Evolutionary conservation across 768 basidiomycete genomes (phyloP).

Genomic region (Leucosporidium yakuticum): DNA sequence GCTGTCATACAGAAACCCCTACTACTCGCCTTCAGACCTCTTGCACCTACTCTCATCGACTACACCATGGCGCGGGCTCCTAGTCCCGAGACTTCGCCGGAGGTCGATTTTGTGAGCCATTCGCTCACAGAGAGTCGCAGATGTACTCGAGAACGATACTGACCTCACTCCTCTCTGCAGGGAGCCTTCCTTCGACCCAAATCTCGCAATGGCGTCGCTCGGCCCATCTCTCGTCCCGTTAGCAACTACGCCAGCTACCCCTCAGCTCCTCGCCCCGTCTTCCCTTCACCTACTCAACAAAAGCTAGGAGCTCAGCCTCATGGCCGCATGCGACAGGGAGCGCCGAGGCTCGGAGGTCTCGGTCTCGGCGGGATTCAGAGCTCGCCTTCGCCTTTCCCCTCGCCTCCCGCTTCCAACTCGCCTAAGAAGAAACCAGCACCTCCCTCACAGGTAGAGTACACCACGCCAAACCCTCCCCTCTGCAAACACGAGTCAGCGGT

Average conservation of each 20-base stretch:
- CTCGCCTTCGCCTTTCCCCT: neutral
- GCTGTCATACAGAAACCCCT: neutral
- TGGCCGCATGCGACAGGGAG: conserved; percentile 14
- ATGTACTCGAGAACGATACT: neutral
- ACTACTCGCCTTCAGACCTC: neutral
- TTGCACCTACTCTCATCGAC: neutral
- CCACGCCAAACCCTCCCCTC: neutral
- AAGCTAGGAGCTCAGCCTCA: neutral
- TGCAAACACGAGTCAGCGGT: neutral
- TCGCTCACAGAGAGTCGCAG: neutral
- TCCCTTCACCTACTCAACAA: neutral
- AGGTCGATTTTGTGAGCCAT: conserved; percentile 6
- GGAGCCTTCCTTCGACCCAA: conserved; percentile 15
- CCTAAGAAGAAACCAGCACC: neutral
- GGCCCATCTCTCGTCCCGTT: conserved; percentile 5
- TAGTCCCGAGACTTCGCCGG: neutral
- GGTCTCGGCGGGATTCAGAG: conserved; percentile 16
- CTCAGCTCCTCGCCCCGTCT: neutral
- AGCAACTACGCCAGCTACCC: neutral
- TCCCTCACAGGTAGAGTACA: neutral
- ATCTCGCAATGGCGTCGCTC: conserved; percentile 4
- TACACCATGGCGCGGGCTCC: neutral
- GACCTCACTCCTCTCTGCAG: neutral
- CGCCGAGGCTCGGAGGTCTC: conserved; percentile 18
- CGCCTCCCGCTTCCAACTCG: neutral